Evolutionary conservation across 2,329 filamentous ascomycete genomes (phyloP).

Genomic region (Scedosporium boydii): DNA sequence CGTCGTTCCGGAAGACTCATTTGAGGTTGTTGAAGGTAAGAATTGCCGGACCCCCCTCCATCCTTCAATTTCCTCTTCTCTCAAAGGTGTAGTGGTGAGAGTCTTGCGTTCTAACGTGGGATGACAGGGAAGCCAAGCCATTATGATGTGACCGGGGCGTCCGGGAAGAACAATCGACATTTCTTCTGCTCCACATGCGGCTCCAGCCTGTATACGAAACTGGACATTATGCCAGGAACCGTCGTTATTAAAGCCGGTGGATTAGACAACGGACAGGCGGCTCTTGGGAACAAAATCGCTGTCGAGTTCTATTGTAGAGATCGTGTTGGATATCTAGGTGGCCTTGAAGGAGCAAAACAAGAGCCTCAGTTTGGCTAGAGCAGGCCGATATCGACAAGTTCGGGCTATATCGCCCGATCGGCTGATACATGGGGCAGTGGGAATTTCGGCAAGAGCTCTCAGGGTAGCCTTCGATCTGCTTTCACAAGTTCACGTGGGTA

Average conservation of each 20-base stretch:
- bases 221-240: slow-evolving; percentile 42
- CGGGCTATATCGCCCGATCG: too few species aligned
- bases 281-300: slow-evolving; percentile 29
- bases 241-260: slow-evolving; percentile 40
- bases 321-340: slow-evolving; percentile 31
- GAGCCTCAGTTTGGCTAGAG: slow-evolving; percentile 20
- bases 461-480: too few species aligned
- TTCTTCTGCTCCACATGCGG: slow-evolving; percentile 46
- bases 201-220: slow-evolving; percentile 38
- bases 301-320: slow-evolving; percentile 46
- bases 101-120: neutral
- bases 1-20: slow-evolving; percentile 33
- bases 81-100: neutral
- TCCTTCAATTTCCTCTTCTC: neutral
- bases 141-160: slow-evolving; percentile 36
- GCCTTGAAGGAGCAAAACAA: slow-evolving; percentile 36
- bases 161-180: slow-evolving; percentile 45
- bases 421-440: too few species aligned
- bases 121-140: slow-evolving; percentile 31
- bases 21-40: slow-evolving; percentile 39
- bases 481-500: too few species aligned
- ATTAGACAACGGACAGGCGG: slow-evolving; percentile 36
- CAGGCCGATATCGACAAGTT: neutral
- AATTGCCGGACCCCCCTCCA: neutral
- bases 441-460: too few species aligned